Evolutionary conservation across 805 yeast species (phyloP), one percentile per base, ranked within the genome.

Genomic region (Wickerhamomyces queroliae): DNA sequence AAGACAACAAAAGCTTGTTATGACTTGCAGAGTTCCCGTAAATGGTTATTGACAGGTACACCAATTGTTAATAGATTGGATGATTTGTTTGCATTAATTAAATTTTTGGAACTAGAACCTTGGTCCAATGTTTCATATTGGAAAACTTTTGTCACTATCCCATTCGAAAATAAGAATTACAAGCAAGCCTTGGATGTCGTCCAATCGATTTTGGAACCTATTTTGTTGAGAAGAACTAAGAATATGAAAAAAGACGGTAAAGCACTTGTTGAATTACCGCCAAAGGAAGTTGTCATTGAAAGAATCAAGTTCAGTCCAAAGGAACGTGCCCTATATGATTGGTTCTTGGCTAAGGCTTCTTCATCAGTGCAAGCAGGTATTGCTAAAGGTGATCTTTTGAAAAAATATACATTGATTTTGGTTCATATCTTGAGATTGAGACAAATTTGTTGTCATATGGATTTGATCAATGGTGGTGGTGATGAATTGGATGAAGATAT

Each of bases 41-140:
- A 78, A 44, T 90, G 98, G 98, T 69, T 83, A 3, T 65, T 91
- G 35, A 88, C 97, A 0, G 98, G 98, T 7, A 90, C 98, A 0
- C 97, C 98, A 0, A 85, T 90, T 22, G 83, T 89, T 29, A 90
- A 90, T 58, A 66, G 90, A 45, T 66, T 91, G 9, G 97, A 91
- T 58, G 98, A 91, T 58, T 62, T 91, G 35, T 90, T 75, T 55
- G 81, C 95, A 6, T 61, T 89, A 36, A 75, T 89, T 15, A 77
- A 78, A 48, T 91, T 82, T 52, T 62, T 91, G 35, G 69, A 78
- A 32, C 61, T 90, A n/a, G 87, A 85, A 49, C 98, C 98, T 1
- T 91, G 97, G 97, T 69, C 80, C 29, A 83, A 83, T 49, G 79
- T 84, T 40, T 71, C 86, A 1, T 81, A 83, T 46, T 91, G 98